Evolutionary conservation across 2,329 filamentous ascomycete species (phyloP), one percentile per base, ranked within the genome.

Genomic region (Fusarium bulbicola): DNA sequence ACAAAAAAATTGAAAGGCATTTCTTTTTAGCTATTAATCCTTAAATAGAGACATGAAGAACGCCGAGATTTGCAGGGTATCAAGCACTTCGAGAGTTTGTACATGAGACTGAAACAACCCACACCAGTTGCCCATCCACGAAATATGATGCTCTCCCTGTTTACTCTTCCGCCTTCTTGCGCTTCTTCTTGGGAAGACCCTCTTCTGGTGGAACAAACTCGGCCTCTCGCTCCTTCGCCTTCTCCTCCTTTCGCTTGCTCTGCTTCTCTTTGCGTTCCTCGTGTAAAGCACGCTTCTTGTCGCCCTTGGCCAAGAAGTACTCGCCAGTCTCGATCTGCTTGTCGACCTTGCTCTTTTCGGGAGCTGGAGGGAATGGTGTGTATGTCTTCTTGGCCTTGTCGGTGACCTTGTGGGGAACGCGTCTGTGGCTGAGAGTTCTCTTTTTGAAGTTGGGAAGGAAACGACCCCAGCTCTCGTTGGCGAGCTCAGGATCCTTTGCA

Each of bases 271-370:
- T 89, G 74, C 94, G 87, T 79, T 94, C 93, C 80, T 95, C 92
- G 82, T 93, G 91, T 52, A 87, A 91, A 61, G 92, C 92, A 69
- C 95, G 88, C 79, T 97, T 94, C 87, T 97, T 97, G 68, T 94
- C 95, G 79, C 95, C 91, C 86, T 97, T 97, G 80, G 92, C 92
- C 80, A 99, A 84, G 83, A 98, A 98, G 85, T 97, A 99, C 85
- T 98, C 95, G 84, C 96, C 95, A 77, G 91, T 95, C 87, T 99
- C 96, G 85, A 99, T 97, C 88, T 99, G 95, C 83, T 95, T 85
- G 84, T 99, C 96, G 77, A 99, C 90, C 90, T 98, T 99, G 90
- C 95, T 98, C 93, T 97, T 97, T 88, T 99, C 95, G 74, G 95
- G 95, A 47, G 95, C 90, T 12, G 96, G 96, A 54, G 96, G 96